A percentile compares a stretch with the other conserved stretches of the same genome.
phyloP scores from a whole-genome alignment of 2,329 filamentous ascomycete genomes.

The Plenodomus tracheiphilus region DNA sequence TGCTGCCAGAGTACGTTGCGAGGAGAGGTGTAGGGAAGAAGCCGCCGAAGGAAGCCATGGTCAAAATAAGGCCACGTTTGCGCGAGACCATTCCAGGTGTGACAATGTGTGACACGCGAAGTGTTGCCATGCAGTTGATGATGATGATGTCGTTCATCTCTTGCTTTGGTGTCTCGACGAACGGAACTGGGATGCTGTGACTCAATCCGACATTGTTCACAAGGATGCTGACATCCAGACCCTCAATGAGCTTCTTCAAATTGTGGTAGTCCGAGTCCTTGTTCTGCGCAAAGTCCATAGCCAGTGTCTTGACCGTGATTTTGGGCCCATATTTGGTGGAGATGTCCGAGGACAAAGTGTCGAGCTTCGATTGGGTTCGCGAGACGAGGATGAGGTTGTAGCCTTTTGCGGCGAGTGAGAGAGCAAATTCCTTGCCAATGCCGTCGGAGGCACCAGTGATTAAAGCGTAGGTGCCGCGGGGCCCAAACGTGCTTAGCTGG shows the following conservation, averaged over 20 bases:
- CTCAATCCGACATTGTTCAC: slow-evolving; percentile 97
- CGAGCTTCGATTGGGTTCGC: slow-evolving; percentile 90
- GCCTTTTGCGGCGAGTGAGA: slow-evolving; percentile 85
- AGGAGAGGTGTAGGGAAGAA: slow-evolving; percentile 89
- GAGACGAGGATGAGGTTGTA: slow-evolving; percentile 96
- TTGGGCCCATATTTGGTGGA: slow-evolving; percentile 65
- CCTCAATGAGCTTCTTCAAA: slow-evolving; percentile 68
- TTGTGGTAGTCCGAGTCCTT: slow-evolving; percentile 77
- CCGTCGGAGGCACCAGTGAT: slow-evolving; percentile 96
- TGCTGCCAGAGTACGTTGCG: slow-evolving; percentile 95
- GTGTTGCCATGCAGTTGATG: slow-evolving; percentile 91
- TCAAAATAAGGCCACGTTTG: slow-evolving; percentile 86
- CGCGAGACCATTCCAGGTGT: slow-evolving; percentile 82
- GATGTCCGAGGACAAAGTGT: slow-evolving; percentile 75
- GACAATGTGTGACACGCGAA: slow-evolving; percentile 84
- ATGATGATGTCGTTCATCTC: slow-evolving; percentile 90
- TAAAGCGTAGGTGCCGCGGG: slow-evolving; percentile 90
- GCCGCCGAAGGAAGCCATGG: slow-evolving; percentile 96
- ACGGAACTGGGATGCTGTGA: slow-evolving; percentile 89
- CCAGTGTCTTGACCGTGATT: slow-evolving; percentile 74
- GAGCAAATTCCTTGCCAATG: slow-evolving; percentile 92
- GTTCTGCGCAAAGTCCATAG: slow-evolving; percentile 90
- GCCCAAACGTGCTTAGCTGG: slow-evolving; percentile 82
- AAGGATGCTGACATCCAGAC: slow-evolving; percentile 80
- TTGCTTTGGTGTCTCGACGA: slow-evolving; percentile 74